Conservation (phyloP, 352 stramenopile species). For the Globisporangium emineosum region DNA sequence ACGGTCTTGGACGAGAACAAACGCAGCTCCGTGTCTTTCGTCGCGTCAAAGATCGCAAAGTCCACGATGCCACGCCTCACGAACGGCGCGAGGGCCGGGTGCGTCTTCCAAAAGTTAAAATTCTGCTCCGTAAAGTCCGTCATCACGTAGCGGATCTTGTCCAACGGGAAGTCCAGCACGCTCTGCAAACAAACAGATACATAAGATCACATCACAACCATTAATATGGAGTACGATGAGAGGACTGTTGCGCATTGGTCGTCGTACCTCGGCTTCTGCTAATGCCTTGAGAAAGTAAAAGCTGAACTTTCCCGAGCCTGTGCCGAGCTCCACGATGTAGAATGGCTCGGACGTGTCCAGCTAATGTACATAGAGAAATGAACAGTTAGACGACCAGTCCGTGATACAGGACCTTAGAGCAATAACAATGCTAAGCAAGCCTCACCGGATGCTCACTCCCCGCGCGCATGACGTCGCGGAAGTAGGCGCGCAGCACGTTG, state of each 20-base stretch:
- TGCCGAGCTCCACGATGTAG: conserved; percentile 94
- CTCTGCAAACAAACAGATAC: conserved; percentile 21
- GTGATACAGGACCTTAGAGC: neutral
- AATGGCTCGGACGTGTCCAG: conserved; percentile 82
- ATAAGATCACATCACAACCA: no score
- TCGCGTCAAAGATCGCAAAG: conserved; percentile 93
- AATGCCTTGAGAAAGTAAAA: conserved; percentile 93
- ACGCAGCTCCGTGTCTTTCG: conserved; percentile 77
- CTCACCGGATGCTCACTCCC: conserved; percentile 29
- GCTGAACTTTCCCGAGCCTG: conserved; percentile 92
- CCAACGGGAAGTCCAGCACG: conserved; percentile 84
- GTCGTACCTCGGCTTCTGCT: conserved; percentile 47
- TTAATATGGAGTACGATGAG: neutral
- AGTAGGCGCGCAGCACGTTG: conserved; percentile 61
- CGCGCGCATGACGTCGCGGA: conserved; percentile 49
- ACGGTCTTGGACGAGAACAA: conserved; percentile 59
- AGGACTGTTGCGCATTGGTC: neutral
- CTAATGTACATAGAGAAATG: conserved; percentile 1
- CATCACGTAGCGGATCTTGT: conserved; percentile 94
- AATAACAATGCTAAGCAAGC: neutral
- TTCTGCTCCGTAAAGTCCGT: conserved; percentile 93
- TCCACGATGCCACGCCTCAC: conserved; percentile 87
- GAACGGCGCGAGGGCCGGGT: conserved; percentile 83
- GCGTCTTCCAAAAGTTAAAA: conserved; percentile 92
- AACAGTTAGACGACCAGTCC: neutral